Conservation (phyloP, 2,329 filamentous ascomycete genomes). For the Harringtonia lauricola region DNA sequence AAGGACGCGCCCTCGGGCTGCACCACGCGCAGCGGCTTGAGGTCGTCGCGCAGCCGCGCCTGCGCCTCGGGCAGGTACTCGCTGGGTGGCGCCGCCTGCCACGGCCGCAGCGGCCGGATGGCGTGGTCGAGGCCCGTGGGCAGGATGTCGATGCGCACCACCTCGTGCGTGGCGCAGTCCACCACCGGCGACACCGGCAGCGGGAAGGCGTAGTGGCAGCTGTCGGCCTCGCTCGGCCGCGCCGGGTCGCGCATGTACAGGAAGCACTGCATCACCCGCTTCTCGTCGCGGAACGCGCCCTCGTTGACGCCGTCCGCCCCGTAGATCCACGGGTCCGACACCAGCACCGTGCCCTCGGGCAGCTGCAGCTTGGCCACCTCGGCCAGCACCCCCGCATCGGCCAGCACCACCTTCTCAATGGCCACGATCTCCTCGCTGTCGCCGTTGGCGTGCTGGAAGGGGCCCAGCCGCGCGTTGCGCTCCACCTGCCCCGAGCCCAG, state of each 20-base stretch:
- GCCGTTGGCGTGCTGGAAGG: constrained; percentile 41
- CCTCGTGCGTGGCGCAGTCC: constrained; percentile 34
- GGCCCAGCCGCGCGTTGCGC: constrained; percentile 24
- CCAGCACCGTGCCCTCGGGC: constrained; percentile 44
- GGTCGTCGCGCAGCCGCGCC: constrained; percentile 28
- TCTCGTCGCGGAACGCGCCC: constrained; percentile 6
- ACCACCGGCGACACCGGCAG: constrained; percentile 46
- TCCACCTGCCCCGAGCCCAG: constrained; percentile 11
- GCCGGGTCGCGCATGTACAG: constrained; percentile 57
- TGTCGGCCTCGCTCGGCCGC: constrained; percentile 51
- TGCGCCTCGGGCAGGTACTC: constrained; percentile 24
- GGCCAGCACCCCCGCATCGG: constrained; percentile 43
- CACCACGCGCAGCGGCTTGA: constrained; percentile 39
- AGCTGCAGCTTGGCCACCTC: constrained; percentile 51
- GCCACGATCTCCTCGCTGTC: constrained; percentile 48
- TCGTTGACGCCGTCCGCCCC: constrained; percentile 33
- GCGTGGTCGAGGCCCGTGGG: constrained; percentile 35
- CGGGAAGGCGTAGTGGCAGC: constrained; percentile 48
- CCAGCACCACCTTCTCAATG: constrained; percentile 43
- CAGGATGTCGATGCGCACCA: constrained; percentile 28
- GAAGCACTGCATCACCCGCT: constrained; percentile 44
- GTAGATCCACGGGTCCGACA: constrained; percentile 55
- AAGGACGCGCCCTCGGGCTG: constrained; percentile 21
- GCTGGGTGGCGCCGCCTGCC: constrained; percentile 25
- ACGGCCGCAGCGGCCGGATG: constrained; percentile 14